Percentiles rank a stretch among this genome's conserved stretches.
These are phyloP conservation scores for Butyriboletus loyo DNA, from an alignment of 768 basidiomycete species.

Conservation along the genomic window DNA sequence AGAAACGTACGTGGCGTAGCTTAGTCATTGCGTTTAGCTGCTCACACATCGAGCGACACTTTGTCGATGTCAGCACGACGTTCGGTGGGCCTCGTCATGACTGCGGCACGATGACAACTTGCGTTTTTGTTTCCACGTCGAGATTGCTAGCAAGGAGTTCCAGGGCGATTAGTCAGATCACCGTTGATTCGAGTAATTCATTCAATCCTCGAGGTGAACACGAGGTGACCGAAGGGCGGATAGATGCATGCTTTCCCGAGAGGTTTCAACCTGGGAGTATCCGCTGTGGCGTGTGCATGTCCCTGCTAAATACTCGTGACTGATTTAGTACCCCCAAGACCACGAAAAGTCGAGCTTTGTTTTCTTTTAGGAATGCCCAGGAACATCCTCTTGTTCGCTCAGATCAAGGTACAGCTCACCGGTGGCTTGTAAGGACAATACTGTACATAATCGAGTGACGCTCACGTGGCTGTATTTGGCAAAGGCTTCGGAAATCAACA, in stretches of 20 bases:
- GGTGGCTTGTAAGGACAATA: background rate
- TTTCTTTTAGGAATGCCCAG: background rate
- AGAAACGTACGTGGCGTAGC: background rate
- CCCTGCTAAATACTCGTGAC: background rate
- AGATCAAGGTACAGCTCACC: no score
- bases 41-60: background rate
- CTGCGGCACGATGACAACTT: background rate
- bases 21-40: background rate
- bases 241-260: background rate
- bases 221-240: slow-evolving; percentile 16
- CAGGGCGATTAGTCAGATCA: slow-evolving; percentile 5
- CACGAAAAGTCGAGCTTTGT: background rate
- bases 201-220: slow-evolving; percentile 22
- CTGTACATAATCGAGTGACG: background rate
- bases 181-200: slow-evolving; percentile 14
- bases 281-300: background rate
- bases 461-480: slow-evolving; percentile 25
- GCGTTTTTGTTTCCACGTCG: background rate
- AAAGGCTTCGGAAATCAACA: slow-evolving; percentile 21
- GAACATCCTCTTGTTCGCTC: background rate
- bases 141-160: background rate
- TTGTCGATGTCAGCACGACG: background rate
- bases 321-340: background rate
- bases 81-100: background rate
- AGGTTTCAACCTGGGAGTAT: background rate